phyloP scores from a whole-genome alignment of 768 basidiomycete species.

The Mycena alexandri region DNA sequence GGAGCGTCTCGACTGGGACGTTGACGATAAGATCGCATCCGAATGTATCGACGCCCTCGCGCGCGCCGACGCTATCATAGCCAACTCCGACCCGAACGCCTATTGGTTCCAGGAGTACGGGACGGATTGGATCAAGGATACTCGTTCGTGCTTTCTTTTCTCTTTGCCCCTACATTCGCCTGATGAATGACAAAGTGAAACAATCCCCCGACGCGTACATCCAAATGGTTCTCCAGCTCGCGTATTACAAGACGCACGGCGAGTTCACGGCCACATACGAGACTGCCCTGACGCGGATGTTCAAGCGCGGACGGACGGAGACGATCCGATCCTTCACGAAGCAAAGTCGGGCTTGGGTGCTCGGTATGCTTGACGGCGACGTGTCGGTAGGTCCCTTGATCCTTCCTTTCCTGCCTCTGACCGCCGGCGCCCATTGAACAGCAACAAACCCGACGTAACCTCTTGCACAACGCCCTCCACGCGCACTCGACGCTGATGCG shows the following conservation, averaged over 20 bases:
- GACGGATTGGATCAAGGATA: conserved; percentile 85
- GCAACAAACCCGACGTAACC: conserved; percentile 53
- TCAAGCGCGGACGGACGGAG: conserved; percentile 90
- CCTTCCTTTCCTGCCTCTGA: neutral
- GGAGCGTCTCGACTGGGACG: conserved; percentile 81
- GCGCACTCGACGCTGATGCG: conserved; percentile 81
- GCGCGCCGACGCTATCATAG: conserved; percentile 69
- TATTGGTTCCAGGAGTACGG: conserved; percentile 89
- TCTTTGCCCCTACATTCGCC: neutral
- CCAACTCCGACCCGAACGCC: conserved; percentile 87
- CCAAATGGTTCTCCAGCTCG: conserved; percentile 92
- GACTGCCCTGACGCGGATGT: conserved; percentile 89
- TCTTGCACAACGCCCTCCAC: conserved; percentile 76
- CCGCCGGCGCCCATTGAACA: conserved; percentile 32
- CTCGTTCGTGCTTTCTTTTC: conserved; percentile 62
- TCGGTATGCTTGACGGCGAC: conserved; percentile 73
- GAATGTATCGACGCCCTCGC: conserved; percentile 71
- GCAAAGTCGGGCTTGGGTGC: conserved; percentile 83
- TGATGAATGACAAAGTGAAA: conserved; percentile 45
- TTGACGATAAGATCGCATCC: conserved; percentile 67
- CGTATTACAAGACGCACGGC: conserved; percentile 86
- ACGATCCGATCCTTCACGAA: conserved; percentile 82
- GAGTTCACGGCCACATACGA: conserved; percentile 92
- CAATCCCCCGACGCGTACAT: conserved; percentile 85
- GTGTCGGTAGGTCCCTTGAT: conserved; percentile 55